Evolutionary conservation across 2,329 filamentous ascomycete genomes (phyloP).

Genomic region (Fusarium denticulatum): DNA sequence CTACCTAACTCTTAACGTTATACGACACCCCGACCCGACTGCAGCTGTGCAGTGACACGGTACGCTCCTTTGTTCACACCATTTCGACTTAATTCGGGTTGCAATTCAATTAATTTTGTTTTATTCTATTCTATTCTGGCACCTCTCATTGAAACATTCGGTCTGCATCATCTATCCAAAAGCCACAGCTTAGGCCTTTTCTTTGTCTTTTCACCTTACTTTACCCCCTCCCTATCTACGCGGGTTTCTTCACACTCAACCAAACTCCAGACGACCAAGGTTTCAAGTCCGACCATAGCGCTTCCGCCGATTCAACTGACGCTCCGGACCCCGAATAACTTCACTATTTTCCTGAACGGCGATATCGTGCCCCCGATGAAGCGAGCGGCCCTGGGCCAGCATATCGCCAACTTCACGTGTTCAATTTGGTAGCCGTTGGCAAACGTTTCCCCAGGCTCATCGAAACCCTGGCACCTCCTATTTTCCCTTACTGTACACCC

Average conservation of each 20-base stretch:
- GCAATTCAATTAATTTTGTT: conserved; percentile 7
- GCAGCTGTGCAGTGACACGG: conserved; percentile 14
- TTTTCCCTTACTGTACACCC: conserved; percentile 2
- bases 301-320: conserved; percentile 26
- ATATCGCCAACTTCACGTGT: conserved; percentile 48
- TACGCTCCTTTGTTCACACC: conserved; percentile 31
- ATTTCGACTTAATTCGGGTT: conserved; percentile 19
- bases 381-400: conserved; percentile 53
- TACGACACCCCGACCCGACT: background rate
- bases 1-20: background rate
- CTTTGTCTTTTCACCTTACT: conserved; percentile 21
- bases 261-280: conserved; percentile 26
- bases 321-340: conserved; percentile 16
- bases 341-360: conserved; percentile 16
- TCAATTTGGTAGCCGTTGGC: conserved; percentile 40
- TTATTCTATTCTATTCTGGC: conserved; percentile 13
- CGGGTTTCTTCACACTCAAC: conserved; percentile 1
- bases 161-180: conserved; percentile 9
- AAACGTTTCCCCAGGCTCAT: conserved; percentile 5
- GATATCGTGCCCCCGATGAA: conserved; percentile 47
- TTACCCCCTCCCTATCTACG: conserved; percentile 6
- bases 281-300: conserved; percentile 33
- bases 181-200: conserved; percentile 13
- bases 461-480: conserved; percentile 20
- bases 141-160: conserved; percentile 23